Conservation (phyloP, 2,329 filamentous ascomycete species). For the Fusarium sp. region DNA sequence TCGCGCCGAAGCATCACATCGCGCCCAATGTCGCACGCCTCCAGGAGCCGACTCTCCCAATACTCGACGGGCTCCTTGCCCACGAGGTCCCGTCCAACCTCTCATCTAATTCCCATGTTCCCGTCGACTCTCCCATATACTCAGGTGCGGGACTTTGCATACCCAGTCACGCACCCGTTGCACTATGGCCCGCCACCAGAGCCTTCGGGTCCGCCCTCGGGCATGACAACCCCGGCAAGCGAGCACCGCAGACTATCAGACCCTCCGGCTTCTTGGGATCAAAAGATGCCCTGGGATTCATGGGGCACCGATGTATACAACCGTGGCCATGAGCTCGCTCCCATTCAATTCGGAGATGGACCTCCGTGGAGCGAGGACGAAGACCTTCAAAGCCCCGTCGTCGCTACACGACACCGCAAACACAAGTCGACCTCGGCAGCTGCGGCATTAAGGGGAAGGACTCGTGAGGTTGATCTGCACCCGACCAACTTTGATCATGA, state of each 20-base stretch:
- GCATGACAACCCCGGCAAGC: conserved; percentile 85
- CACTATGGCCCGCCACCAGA: conserved; percentile 94
- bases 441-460: conserved; percentile 56
- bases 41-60: conserved; percentile 84
- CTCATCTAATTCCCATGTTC: conserved; percentile 85
- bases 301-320: conserved; percentile 66
- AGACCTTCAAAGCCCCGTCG: conserved; percentile 91
- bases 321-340: conserved; percentile 78
- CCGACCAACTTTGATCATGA: conserved; percentile 67
- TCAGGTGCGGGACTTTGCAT: conserved; percentile 96
- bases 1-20: conserved; percentile 70
- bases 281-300: conserved; percentile 69
- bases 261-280: conserved; percentile 80
- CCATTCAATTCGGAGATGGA: conserved; percentile 87
- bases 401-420: conserved; percentile 86
- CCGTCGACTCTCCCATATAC: conserved; percentile 89
- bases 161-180: conserved; percentile 82
- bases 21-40: conserved; percentile 79
- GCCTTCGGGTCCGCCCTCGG: conserved; percentile 75
- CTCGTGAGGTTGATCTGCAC: conserved; percentile 58
- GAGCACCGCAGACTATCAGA: conserved; percentile 87
- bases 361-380: conserved; percentile 97
- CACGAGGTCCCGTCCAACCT: conserved; percentile 80
- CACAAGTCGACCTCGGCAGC: conserved; percentile 76
- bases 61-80: conserved; percentile 80